These are phyloP conservation scores for Gracilariopsis chorda DNA, from an alignment of 23 red algal genomes.

Conservation along the genomic window DNA sequence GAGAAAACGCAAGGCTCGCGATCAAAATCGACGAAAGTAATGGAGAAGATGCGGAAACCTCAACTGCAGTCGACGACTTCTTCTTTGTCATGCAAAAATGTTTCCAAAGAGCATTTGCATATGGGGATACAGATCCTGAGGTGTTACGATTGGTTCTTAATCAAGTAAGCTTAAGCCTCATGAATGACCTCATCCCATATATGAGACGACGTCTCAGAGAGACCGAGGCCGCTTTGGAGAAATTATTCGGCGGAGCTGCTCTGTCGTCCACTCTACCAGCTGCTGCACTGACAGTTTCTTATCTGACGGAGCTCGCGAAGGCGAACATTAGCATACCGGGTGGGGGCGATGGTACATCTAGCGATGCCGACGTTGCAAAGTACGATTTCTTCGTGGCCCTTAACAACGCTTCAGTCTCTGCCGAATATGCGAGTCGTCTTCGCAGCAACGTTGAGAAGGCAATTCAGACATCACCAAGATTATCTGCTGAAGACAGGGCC, in stretches of 20 bases:
- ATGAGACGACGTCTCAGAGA: conserved; percentile 64
- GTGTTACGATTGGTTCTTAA: conserved; percentile 71
- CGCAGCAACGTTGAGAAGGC: conserved; percentile 63
- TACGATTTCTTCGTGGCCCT: conserved; percentile 74
- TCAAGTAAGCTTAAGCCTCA: conserved; percentile 46
- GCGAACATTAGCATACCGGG: conserved; percentile 67
- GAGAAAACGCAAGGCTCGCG: conserved; percentile 70
- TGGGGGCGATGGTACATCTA: conserved; percentile 8
- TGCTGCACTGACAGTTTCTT: conserved; percentile 56
- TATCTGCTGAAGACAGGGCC: conserved; percentile 37
- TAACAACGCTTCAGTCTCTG: conserved; percentile 67
- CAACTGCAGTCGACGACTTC: conserved; percentile 88
- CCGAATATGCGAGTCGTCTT: conserved; percentile 63
- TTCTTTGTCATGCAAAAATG: conserved; percentile 95
- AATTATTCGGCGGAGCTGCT: conserved; percentile 22
- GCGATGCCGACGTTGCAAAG: conserved; percentile 28
- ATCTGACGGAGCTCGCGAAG: conserved; percentile 61
- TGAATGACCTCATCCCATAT: conserved; percentile 58
- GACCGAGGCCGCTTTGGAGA: conserved; percentile 61
- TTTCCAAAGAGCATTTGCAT: conserved; percentile 76
- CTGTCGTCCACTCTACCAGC: conserved; percentile 18
- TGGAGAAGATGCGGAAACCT: conserved; percentile 51
- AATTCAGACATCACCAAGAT: conserved; percentile 26
- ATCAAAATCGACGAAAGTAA: conserved; percentile 78
- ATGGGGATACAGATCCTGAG: conserved; percentile 63